These are phyloP conservation scores for Penicillium atrosanguineum DNA, from an alignment of 495 filamentous ascomycete species.

Conservation along the genomic window DNA sequence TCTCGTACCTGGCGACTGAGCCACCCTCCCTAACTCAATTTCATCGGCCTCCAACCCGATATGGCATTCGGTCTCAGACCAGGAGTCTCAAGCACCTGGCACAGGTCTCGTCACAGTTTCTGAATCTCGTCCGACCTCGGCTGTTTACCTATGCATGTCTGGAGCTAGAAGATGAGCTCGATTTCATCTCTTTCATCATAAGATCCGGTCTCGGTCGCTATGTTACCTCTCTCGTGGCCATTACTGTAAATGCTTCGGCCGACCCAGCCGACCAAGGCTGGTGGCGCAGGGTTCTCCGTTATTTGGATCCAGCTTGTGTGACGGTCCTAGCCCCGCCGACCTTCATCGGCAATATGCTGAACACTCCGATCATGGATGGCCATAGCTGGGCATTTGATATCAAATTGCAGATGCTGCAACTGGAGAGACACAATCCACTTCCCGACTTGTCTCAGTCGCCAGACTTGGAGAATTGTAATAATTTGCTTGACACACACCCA, in stretches of 20 bases:
- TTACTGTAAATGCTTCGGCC: conserved; percentile 6
- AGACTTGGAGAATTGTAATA: conserved; percentile 12
- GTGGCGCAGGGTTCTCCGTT: conserved; percentile 32
- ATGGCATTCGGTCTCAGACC: conserved; percentile 20
- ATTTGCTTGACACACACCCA: conserved; percentile 21
- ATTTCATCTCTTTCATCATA: conserved; percentile 29
- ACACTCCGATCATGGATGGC: conserved; percentile 26
- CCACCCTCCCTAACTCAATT: conserved; percentile 29
- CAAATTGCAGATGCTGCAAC: conserved; percentile 30
- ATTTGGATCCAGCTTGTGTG: conserved; percentile 30
- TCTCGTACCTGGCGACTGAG: conserved; percentile 24
- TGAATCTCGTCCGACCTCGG: conserved; percentile 27
- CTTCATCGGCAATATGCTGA: conserved; percentile 30
- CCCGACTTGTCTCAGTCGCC: background rate
- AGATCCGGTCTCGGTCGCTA: conserved; percentile 25
- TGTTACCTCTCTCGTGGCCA: conserved; percentile 34
- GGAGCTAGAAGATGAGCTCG: conserved; percentile 24
- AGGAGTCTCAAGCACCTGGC: conserved; percentile 35
- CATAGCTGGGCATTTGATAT: conserved; percentile 45
- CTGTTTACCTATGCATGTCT: conserved; percentile 37
- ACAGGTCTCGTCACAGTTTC: conserved; percentile 25
- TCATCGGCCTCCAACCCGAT: conserved; percentile 22
- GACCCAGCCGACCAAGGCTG: conserved; percentile 22
- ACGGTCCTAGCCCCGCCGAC: conserved; percentile 36
- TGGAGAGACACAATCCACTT: conserved; percentile 17